Percentiles rank a stretch among this genome's conserved stretches.
Conservation (phyloP, 2,329 filamentous ascomycete genomes). For the Aureobasidium musti region DNA sequence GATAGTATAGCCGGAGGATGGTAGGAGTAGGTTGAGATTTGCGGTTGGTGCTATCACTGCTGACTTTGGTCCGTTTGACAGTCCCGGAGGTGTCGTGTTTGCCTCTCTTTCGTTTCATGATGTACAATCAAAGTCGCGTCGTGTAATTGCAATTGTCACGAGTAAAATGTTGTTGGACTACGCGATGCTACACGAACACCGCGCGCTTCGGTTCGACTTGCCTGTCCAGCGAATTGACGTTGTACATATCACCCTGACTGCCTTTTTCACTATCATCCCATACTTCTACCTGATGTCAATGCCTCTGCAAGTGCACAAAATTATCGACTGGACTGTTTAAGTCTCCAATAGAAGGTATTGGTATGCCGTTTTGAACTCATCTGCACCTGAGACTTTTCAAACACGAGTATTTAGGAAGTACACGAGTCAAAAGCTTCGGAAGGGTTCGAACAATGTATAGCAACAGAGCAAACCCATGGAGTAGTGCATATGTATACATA, state of each 20-base stretch:
- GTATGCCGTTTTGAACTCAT: no score
- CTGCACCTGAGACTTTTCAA: not conserved
- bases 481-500: not conserved
- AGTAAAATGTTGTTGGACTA: not conserved
- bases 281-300: not conserved
- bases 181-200: slow-evolving; percentile 10
- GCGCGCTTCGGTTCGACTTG: slow-evolving; percentile 22
- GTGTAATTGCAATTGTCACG: not conserved
- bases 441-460: no score
- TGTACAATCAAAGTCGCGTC: not conserved
- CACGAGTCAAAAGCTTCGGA: not conserved
- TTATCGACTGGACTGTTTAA: no score
- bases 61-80: slow-evolving; percentile 7
- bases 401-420: not conserved
- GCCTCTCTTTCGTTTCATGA: slow-evolving; percentile 16
- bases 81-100: not conserved
- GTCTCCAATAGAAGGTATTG: not conserved
- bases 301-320: not conserved
- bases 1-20: slow-evolving; percentile 65
- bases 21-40: not conserved
- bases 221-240: not conserved
- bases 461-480: not conserved
- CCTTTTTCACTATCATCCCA: no score
- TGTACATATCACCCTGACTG: not conserved
- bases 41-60: not conserved